Evolutionary conservation across 148 eudicot species (phyloP).

Genomic region (Persicaria maculosa): DNA sequence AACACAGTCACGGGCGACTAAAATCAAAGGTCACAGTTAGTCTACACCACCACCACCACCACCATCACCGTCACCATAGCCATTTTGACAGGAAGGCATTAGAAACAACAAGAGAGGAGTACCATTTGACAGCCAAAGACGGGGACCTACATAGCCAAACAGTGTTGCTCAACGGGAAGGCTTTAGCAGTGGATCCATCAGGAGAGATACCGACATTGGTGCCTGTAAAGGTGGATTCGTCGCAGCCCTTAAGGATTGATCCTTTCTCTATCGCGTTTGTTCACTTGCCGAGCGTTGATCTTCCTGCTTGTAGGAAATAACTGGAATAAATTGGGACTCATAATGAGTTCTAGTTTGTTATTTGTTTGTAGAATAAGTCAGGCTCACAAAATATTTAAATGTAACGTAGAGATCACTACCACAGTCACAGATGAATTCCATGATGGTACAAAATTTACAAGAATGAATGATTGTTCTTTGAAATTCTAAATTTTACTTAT

Average conservation of each 20-base stretch:
- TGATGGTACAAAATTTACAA: too few species aligned
- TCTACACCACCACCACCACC: conserved; percentile 22
- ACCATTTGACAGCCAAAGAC: conserved; percentile 67
- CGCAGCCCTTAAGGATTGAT: conserved; percentile 46
- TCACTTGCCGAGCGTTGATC: conserved; percentile 46
- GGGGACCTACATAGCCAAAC: conserved; percentile 62
- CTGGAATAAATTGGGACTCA: neutral
- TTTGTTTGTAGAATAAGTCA: neutral
- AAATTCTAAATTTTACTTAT: too few species aligned
- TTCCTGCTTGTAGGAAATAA: conserved; percentile 58
- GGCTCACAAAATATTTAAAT: too few species aligned
- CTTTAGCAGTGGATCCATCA: conserved; percentile 32
- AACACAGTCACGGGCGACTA: neutral
- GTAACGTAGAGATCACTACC: too few species aligned
- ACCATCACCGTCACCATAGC: neutral
- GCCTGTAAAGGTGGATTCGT: conserved; percentile 47
- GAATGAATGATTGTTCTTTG: too few species aligned
- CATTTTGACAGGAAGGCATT: conserved; percentile 19
- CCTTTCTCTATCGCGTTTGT: conserved; percentile 72
- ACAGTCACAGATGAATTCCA: too few species aligned
- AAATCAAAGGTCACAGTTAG: neutral
- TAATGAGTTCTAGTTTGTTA: conserved; percentile 13
- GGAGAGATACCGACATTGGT: conserved; percentile 55
- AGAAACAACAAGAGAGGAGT: conserved; percentile 47
- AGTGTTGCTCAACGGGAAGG: conserved; percentile 74